A percentile compares a stretch with the other conserved stretches of the same genome.
phyloP scores from a whole-genome alignment of 2,329 filamentous ascomycete species.

The Thielaviopsis ethacetica region DNA sequence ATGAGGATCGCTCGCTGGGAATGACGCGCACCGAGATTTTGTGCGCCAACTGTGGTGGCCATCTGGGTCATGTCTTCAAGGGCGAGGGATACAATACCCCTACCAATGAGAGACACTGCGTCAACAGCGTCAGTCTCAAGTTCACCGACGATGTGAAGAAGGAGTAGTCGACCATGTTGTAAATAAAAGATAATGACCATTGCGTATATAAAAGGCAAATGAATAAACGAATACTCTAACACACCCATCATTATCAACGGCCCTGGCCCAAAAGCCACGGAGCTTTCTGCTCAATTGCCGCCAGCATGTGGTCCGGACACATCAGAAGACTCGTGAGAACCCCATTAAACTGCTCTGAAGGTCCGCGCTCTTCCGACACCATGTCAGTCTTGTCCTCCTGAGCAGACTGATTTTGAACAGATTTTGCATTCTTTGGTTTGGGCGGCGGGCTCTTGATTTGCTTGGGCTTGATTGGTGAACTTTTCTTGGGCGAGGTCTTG shows the following conservation, averaged over 20 bases:
- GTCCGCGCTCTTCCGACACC: not conserved
- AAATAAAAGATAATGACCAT: not conserved
- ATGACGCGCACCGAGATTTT: constrained; percentile 87
- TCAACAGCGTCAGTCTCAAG: constrained; percentile 81
- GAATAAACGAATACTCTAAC: not conserved
- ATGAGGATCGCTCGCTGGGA: constrained; percentile 60
- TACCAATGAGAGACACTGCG: constrained; percentile 92
- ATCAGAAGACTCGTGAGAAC: not conserved
- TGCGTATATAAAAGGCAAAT: not conserved
- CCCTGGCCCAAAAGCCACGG: not conserved
- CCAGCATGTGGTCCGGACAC: not conserved
- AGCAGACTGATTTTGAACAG: not conserved
- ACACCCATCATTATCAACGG: not conserved
- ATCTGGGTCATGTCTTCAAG: constrained; percentile 89
- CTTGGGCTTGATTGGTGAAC: not conserved
- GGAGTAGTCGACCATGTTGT: not conserved
- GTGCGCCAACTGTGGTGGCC: constrained; percentile 85
- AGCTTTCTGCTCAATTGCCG: not conserved
- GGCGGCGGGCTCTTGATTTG: not conserved
- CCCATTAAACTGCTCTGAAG: not conserved
- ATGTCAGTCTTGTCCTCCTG: not conserved
- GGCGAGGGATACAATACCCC: constrained; percentile 71
- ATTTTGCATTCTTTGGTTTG: not conserved
- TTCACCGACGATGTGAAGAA: constrained; percentile 32
- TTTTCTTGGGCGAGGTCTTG: not conserved